Conservation (phyloP, 441 rosid genomes). For the Corymbia citriodora region DNA sequence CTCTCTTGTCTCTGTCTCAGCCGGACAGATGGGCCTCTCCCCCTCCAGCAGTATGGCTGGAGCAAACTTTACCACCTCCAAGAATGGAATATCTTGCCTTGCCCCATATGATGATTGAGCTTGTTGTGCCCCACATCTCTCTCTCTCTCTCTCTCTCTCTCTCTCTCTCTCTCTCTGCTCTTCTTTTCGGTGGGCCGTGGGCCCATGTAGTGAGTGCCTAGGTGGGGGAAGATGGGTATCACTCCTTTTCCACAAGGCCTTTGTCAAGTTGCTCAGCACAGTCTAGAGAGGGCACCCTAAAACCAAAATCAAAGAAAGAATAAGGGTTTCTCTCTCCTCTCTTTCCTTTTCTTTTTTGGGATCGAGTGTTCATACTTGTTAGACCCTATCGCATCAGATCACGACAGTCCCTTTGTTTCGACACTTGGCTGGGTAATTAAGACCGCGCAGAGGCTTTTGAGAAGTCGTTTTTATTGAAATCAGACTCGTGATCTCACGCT, state of each 20-base stretch:
- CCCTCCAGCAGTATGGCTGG: not conserved
- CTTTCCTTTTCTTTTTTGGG: not conserved
- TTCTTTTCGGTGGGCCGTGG: not conserved
- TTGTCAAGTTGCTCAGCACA: not conserved
- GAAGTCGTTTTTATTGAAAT: not conserved
- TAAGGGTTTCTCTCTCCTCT: not conserved
- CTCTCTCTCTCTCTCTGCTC: not conserved
- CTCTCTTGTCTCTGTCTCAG: not conserved
- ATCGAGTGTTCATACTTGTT: not conserved
- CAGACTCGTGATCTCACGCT: not conserved
- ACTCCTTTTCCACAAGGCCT: not conserved
- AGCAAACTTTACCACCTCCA: not conserved
- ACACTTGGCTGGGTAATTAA: not conserved
- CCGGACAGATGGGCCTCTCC: slow-evolving; percentile 10
- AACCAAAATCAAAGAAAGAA: not conserved
- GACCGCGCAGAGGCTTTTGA: not conserved
- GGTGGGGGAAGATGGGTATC: slow-evolving; percentile 2
- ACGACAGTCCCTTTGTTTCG: not conserved
- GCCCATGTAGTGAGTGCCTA: not conserved
- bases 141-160: not conserved
- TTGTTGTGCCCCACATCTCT: not conserved
- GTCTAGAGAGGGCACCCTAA: not conserved
- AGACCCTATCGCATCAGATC: not conserved
- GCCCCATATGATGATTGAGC: not conserved
- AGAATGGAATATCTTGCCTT: not conserved